These are phyloP conservation scores for Aspergillus baeticus DNA, from an alignment of 495 filamentous ascomycete species.

Conservation along the genomic window DNA sequence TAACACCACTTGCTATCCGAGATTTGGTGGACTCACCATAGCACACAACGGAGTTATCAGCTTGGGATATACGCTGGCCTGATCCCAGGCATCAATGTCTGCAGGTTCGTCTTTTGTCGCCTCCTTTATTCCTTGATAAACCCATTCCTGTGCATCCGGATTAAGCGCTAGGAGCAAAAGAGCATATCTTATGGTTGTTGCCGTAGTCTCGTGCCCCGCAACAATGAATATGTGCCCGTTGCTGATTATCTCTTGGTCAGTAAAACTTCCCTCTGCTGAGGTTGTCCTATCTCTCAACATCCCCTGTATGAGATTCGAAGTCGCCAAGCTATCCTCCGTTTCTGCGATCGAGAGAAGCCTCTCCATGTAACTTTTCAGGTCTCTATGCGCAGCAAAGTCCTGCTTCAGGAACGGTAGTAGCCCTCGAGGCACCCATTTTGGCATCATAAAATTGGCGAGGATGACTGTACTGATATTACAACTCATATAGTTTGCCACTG, in stretches of 20 bases:
- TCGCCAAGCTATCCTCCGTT: neutral
- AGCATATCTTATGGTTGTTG: conserved; percentile 40
- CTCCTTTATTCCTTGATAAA: conserved; percentile 34
- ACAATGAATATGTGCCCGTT: conserved; percentile 51
- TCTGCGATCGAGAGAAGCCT: conserved; percentile 11
- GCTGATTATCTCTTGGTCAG: conserved; percentile 43
- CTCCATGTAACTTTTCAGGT: conserved; percentile 16
- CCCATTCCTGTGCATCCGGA: conserved; percentile 41
- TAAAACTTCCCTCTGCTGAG: conserved; percentile 20
- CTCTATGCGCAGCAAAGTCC: conserved; percentile 18
- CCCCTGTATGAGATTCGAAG: conserved; percentile 27
- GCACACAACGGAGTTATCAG: conserved; percentile 33
- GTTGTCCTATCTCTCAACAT: conserved; percentile 9
- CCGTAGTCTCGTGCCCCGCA: conserved; percentile 52
- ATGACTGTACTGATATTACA: conserved; percentile 8
- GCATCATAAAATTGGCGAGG: conserved; percentile 15
- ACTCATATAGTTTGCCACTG: conserved; percentile 19
- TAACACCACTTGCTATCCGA: neutral
- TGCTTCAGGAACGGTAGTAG: conserved; percentile 19
- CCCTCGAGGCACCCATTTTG: conserved; percentile 16
- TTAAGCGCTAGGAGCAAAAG: conserved; percentile 41
- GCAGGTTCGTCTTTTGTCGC: conserved; percentile 24
- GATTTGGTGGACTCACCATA: conserved; percentile 26
- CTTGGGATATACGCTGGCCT: conserved; percentile 32
- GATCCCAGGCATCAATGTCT: conserved; percentile 34